phyloP scores from a whole-genome alignment of 192 early-diverging fungal genomes.

The Obelidium mucronatum region DNA sequence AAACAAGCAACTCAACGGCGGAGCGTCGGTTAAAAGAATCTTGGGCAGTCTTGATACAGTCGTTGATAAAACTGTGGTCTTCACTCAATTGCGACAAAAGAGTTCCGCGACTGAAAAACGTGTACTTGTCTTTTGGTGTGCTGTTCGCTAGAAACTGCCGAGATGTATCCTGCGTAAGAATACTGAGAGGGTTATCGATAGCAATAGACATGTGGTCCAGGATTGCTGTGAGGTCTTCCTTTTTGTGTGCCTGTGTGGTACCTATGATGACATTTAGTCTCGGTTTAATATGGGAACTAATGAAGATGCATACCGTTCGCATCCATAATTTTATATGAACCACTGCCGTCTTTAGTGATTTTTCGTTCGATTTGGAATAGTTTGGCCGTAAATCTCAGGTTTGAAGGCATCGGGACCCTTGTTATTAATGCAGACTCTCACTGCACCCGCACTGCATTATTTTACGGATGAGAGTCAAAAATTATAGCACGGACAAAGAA shows the following conservation, averaged over 20 bases:
- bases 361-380: slow-evolving; percentile 85
- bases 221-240: slow-evolving; percentile 84
- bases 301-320: slow-evolving; percentile 51
- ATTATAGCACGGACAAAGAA: too few relatives aligned
- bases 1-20: not conserved
- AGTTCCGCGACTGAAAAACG: slow-evolving; percentile 89
- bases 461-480: too few relatives aligned
- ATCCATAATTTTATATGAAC: slow-evolving; percentile 82
- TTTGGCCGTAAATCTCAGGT: slow-evolving; percentile 81
- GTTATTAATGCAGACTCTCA: slow-evolving; percentile 82
- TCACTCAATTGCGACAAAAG: slow-evolving; percentile 77
- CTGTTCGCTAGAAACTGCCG: slow-evolving; percentile 86
- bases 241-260: slow-evolving; percentile 48
- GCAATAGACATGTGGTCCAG: slow-evolving; percentile 90
- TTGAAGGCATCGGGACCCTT: slow-evolving; percentile 83
- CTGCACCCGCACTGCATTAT: slow-evolving; percentile 60
- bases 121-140: slow-evolving; percentile 88
- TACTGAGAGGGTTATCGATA: slow-evolving; percentile 92
- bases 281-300: not conserved
- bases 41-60: slow-evolving; percentile 10
- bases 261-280: not conserved
- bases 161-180: slow-evolving; percentile 93
- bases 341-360: slow-evolving; percentile 65
- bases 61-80: slow-evolving; percentile 66
- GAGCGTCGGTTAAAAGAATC: not conserved